A percentile compares a stretch with the other conserved stretches of the same genome.
These are phyloP conservation scores for Apodospora peruviana DNA, from an alignment of 495 filamentous ascomycete species.

Conservation along the genomic window DNA sequence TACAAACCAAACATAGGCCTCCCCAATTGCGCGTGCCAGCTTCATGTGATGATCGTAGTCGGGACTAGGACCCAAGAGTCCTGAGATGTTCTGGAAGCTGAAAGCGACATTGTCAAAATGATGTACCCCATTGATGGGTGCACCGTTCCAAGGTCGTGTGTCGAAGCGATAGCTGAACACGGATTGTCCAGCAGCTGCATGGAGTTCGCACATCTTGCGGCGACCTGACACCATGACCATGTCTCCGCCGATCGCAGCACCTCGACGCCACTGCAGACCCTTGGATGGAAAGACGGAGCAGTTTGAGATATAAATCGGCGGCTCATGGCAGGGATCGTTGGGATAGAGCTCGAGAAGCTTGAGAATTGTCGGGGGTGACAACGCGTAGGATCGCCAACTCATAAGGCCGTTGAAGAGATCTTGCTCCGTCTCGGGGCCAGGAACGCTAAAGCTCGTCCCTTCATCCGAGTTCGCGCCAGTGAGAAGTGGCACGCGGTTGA, in stretches of 20 bases:
- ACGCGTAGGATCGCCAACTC: slow-evolving; percentile 26
- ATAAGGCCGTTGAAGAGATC: slow-evolving; percentile 21
- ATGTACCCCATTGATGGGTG: slow-evolving; percentile 35
- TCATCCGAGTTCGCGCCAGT: slow-evolving; percentile 52
- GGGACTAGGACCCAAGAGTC: slow-evolving; percentile 45
- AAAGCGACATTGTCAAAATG: slow-evolving; percentile 59
- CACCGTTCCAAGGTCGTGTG: slow-evolving; percentile 35
- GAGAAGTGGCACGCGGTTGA: slow-evolving; percentile 49
- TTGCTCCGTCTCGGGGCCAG: neutral
- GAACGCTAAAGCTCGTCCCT: slow-evolving; percentile 42
- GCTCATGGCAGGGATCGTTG: slow-evolving; percentile 42
- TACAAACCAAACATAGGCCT: slow-evolving; percentile 52
- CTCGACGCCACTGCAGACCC: slow-evolving; percentile 49
- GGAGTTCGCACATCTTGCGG: slow-evolving; percentile 49
- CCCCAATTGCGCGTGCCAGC: slow-evolving; percentile 48
- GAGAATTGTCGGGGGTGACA: slow-evolving; percentile 22
- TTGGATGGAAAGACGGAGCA: slow-evolving; percentile 33
- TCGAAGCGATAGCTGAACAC: slow-evolving; percentile 64
- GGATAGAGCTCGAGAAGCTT: slow-evolving; percentile 46
- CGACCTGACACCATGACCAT: slow-evolving; percentile 50
- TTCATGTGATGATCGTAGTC: slow-evolving; percentile 37
- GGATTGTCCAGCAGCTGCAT: slow-evolving; percentile 35
- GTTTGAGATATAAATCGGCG: slow-evolving; percentile 35
- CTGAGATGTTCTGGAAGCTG: slow-evolving; percentile 54
- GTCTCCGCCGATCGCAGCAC: slow-evolving; percentile 50